Base-by-base conservation (phyloP, 257 asterid genomes). In the Anisodus acutangulus region DNA sequence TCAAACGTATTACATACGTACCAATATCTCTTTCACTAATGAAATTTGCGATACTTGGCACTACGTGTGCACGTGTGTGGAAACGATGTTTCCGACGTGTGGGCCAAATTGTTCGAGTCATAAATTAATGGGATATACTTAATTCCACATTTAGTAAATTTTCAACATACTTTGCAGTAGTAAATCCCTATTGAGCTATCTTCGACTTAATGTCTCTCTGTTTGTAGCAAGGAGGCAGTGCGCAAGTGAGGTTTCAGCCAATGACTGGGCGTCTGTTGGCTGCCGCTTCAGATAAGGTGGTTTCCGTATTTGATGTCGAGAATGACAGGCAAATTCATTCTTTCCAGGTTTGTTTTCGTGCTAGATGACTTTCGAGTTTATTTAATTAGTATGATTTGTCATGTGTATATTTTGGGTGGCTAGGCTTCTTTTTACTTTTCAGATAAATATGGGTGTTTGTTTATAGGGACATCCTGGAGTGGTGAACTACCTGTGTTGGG, bases 181-280 rank as follows among this genome's bases (percentile, higher is more conserved):
- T 54, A 53, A 35, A 54, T 78, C 51, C 8, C 47, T 76, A 53
- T 22, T 78, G 49, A 53, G 66, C 66, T 78, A 53, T 13, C 49
- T 15, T 53, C 2, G 1, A 53, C 16, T 78, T 78, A 64, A 53
- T 78, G 13, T 78, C 26, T 16, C 66, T 78, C 49, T 78, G 13
- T 54, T 66, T 85, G 82, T 22, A 86, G 54, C 74, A 86, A 85
- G 86, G 82, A 78, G 88, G 88, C 57, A 55, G 53, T 12, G 68
- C 84, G 4, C 88, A 86, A 83, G 83, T 83, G 74, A 86, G 88
- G 41, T 86, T 86, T 83, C 88, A 86, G 22, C 84, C 88, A 37
- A 79, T 83, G 63, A 16, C 26, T 9, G 86, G 86, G 17, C 82
- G 78, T 58, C 53, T 31, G 39, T 76, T 86, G 51, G 88, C 88